Base-by-base conservation (phyloP, 2,329 filamentous ascomycete genomes). In the Neocatenulostroma microsporum region DNA sequence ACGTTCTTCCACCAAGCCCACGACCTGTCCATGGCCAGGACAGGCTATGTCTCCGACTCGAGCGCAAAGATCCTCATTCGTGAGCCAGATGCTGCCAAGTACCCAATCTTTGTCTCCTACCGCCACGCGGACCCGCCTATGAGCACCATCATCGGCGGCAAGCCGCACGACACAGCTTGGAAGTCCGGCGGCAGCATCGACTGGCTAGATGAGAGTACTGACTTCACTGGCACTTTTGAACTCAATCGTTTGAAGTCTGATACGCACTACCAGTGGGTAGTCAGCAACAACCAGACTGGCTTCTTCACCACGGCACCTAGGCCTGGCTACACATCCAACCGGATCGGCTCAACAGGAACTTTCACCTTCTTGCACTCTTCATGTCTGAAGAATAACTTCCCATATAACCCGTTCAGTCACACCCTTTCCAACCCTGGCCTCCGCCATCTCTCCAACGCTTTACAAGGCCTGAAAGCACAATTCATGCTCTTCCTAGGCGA, bases 321-420 rank as follows among this genome's bases (percentile, higher is more conserved):
- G 23, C 66, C 78, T 0, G 86, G 87, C 9, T 68, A 73, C 2
- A 70, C 74, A 45, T 73, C 78, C 0, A 40, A 46, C 5, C 49
- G 55, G 4, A 64, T 70, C 12, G 68, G 72, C 4, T 71, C 72
- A 28, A 72, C 78, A 33, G 80, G 80, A 26, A 80, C 78, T 39
- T 89, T 94, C 51, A 94, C 85, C 0, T 98, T 98, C 57, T 64
- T 96, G 6, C 86, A 88, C 3, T 91, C 86, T 0, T 94, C 86
- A 3, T 98, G 91, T 62, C 86, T 96, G 53, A 84, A 95, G 51
- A 82, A 83, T 9, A 82, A 86, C 13, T 86, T 96, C 38, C 91
- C 91, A 0, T 98, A 98, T 62, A 84, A 74, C 28, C 83, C 85
- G 0, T 62, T 87, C n/a, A 76, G 85, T 24, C 85, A 95, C 55